Conservation (phyloP, 345 rosid genomes). For the Combretum micranthum region DNA sequence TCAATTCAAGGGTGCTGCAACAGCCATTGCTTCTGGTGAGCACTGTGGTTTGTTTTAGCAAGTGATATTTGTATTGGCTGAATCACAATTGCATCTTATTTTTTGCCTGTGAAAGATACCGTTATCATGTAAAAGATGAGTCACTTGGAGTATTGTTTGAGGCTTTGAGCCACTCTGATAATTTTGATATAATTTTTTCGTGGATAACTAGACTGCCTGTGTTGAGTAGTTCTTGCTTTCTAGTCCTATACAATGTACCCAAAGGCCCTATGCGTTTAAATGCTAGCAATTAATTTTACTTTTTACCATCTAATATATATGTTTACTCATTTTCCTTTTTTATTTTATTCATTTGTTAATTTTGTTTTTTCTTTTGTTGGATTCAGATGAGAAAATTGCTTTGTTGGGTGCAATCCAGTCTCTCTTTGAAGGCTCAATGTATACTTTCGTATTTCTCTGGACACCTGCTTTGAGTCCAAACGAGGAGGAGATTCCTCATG, state of each 20-base stretch:
- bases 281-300: neutral
- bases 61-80: neutral
- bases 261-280: neutral
- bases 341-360: slow-evolving; percentile 2
- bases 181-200: too few species aligned
- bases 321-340: neutral
- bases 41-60: neutral
- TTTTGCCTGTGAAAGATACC: too few species aligned
- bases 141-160: too few species aligned
- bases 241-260: too few species aligned
- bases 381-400: slow-evolving; percentile 89
- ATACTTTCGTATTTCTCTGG: slow-evolving; percentile 98
- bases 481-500: slow-evolving; percentile 90
- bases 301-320: neutral
- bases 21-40: slow-evolving; percentile 92
- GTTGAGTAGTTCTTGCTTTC: too few species aligned
- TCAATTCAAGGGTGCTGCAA: slow-evolving; percentile 89
- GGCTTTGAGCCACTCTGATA: too few species aligned
- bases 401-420: slow-evolving; percentile 96
- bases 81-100: neutral
- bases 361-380: slow-evolving; percentile 10
- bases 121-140: too few species aligned
- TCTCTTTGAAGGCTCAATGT: slow-evolving; percentile 96
- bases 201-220: too few species aligned
- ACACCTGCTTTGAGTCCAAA: slow-evolving; percentile 92